Percentiles rank a stretch among this genome's conserved stretches.
Conservation (phyloP, 1,284 basidiomycete genomes). For the Cutaneotrichosporon spelunceum region DNA sequence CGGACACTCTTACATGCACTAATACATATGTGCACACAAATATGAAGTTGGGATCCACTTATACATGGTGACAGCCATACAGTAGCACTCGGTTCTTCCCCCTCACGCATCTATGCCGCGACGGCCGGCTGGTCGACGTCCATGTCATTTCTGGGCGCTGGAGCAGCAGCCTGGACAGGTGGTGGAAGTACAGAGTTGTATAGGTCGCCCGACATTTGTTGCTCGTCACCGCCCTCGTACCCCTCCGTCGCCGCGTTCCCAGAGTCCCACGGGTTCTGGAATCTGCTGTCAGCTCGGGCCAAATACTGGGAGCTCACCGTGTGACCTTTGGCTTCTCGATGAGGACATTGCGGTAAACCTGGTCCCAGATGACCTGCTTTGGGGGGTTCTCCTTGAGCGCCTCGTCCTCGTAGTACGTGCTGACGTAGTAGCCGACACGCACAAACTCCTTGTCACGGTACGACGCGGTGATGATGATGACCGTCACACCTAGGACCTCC, state of each 20-base stretch:
- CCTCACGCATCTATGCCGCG: constrained; percentile 11
- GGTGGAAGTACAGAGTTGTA: constrained; percentile 41
- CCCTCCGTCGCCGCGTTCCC: constrained; percentile 7
- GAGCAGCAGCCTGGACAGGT: constrained; percentile 37
- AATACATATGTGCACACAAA: constrained; percentile 6
- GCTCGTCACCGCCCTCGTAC: constrained; percentile 14
- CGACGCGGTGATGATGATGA: constrained; percentile 87
- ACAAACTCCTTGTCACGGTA: constrained; percentile 97
- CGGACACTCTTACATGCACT: not conserved
- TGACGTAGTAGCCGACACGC: constrained; percentile 97
- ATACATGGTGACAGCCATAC: constrained; percentile 11
- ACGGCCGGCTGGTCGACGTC: constrained; percentile 32
- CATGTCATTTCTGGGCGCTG: constrained; percentile 29
- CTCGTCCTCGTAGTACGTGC: constrained; percentile 95
- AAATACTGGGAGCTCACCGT: constrained; percentile 52
- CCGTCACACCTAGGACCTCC: constrained; percentile 69
- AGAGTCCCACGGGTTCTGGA: constrained; percentile 49
- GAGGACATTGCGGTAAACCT: constrained; percentile 76
- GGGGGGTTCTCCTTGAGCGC: constrained; percentile 77
- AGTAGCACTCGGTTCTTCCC: constrained; percentile 1
- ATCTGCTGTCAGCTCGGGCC: constrained; percentile 26
- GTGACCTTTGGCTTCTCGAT: constrained; percentile 93
- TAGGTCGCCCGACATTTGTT: constrained; percentile 17
- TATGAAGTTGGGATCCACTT: not conserved
- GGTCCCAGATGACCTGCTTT: constrained; percentile 67